phyloP scores from a whole-genome alignment of 2,329 filamentous ascomycete genomes.

The Epichloe glyceriae region DNA sequence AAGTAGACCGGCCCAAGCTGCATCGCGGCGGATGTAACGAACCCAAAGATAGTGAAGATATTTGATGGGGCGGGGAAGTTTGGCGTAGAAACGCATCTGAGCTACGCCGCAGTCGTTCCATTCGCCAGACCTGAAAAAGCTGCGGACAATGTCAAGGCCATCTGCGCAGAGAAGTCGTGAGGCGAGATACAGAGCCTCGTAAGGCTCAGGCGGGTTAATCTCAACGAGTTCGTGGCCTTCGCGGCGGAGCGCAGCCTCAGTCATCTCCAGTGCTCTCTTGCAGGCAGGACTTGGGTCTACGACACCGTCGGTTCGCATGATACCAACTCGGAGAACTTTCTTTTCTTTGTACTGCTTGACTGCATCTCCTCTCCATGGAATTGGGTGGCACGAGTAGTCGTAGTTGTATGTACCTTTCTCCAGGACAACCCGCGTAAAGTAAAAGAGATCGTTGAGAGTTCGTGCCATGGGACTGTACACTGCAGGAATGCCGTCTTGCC shows the following conservation, averaged over 20 bases:
- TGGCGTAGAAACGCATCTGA: constrained; percentile 63
- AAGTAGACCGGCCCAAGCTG: constrained; percentile 66
- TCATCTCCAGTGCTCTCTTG: constrained; percentile 57
- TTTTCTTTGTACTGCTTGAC: constrained; percentile 47
- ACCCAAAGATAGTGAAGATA: constrained; percentile 84
- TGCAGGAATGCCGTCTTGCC: constrained; percentile 78
- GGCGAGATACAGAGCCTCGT: constrained; percentile 63
- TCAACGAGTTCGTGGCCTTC: constrained; percentile 66
- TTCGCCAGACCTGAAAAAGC: constrained; percentile 64
- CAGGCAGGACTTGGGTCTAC: constrained; percentile 82
- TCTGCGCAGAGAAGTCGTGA: constrained; percentile 75
- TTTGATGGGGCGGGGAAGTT: constrained; percentile 59
- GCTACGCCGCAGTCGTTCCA: constrained; percentile 65
- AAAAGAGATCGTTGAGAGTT: constrained; percentile 68
- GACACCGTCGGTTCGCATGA: constrained; percentile 69
- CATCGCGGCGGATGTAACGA: constrained; percentile 66
- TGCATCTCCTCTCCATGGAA: constrained; percentile 59
- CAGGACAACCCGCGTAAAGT: constrained; percentile 70
- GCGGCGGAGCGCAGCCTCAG: constrained; percentile 52
- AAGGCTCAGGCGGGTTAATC: constrained; percentile 52
- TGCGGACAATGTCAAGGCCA: constrained; percentile 67
- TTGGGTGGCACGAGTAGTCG: constrained; percentile 71
- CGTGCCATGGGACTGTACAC: constrained; percentile 90
- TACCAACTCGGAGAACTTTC: constrained; percentile 55
- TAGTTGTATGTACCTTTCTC: constrained; percentile 81